Percentiles rank a stretch among this genome's conserved stretches.
Evolutionary conservation across 202 grass and related monocot species (phyloP).

Genomic region (Eragrostis tef): DNA sequence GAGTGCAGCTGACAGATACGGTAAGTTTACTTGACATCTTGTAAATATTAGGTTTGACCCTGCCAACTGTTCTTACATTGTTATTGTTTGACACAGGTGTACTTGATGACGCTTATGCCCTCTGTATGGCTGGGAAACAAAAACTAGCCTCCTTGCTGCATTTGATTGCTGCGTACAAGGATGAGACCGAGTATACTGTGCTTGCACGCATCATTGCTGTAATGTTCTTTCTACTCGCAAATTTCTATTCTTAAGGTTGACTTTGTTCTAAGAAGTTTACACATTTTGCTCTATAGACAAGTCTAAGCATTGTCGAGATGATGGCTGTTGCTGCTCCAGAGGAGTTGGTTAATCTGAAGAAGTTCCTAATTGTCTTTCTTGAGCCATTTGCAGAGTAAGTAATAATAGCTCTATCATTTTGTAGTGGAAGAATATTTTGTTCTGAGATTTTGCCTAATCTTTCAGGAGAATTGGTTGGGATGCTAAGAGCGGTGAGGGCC

Average conservation of each 20-base stretch:
- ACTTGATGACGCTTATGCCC: conserved; percentile 83
- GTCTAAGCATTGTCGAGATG: conserved; percentile 60
- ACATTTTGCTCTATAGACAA: conserved; percentile 57
- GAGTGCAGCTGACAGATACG: conserved; percentile 81
- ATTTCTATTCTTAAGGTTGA: conserved; percentile 17
- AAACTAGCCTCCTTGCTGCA: conserved; percentile 74
- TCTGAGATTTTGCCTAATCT: conserved; percentile 33
- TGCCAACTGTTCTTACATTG: conserved; percentile 31
- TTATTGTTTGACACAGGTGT: conserved; percentile 66
- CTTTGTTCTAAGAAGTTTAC: conserved; percentile 36
- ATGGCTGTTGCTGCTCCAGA: conserved; percentile 76
- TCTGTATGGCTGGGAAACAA: conserved; percentile 90
- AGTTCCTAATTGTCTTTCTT: conserved; percentile 79
- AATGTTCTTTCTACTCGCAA: conserved; percentile 42
- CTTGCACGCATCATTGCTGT: conserved; percentile 66
- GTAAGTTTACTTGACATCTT: conserved; percentile 51
- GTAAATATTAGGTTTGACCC: conserved; percentile 27
- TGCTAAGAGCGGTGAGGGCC: conserved; percentile 67
- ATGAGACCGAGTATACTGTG: conserved; percentile 83
- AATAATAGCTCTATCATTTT: conserved; percentile 26
- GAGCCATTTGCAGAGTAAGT: conserved; percentile 71
- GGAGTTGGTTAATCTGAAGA: conserved; percentile 69
- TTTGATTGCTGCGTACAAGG: conserved; percentile 74
- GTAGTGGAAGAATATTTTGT: conserved; percentile 36
- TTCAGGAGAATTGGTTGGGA: conserved; percentile 92